Base-by-base conservation (phyloP, 768 basidiomycete genomes). In the Lentinula sp. region DNA sequence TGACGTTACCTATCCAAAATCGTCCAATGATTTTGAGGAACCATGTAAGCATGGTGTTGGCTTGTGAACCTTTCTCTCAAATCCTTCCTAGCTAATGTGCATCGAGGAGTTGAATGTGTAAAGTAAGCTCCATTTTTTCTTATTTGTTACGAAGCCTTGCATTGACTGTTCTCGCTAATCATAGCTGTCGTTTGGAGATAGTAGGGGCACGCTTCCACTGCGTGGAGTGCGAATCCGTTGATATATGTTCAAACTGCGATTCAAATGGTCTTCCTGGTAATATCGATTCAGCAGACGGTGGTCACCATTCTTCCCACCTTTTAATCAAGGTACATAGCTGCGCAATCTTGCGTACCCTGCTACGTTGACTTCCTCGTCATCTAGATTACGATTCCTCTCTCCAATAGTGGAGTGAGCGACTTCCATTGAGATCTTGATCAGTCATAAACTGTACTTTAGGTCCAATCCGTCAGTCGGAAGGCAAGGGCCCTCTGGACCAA, bases 151-250 rank as follows among this genome's bases (percentile, higher is more conserved):
- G 48, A 48, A 28, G 45, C 12, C 55, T 28, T 48, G 33, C 18
- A 39, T 59, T 46, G n/a, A 57, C 43, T n/a, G 39, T 56, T 61
- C 39, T 58, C 36, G 7, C 37, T 12, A 4, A 49, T 51, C 53
- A 18, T 66, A 95, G 95, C 66, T 98, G 95, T 70, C 75, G 90
- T 61, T 85, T 88, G 65, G 93, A 94, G 65, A 95, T 98, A 64
- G 82, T 95, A 28, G 95, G 95, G 16, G 92, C 94, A 15, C 83
- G 92, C 4, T 97, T 94, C 73, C 95, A 94, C 67, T 98, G 95
- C 67, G 91, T 91, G 9, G 85, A 92, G 20, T 98, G 95, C 69
- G 84, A 88, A 43, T 83, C 85, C 7, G 81, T 93, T 43, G 91
- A 94, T 66, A 93, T 94, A 37, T 94, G 93, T 66, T 82, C 88